Evolutionary conservation across 257 asterid genomes (phyloP).

Genomic region (Hygrophila difformis): DNA sequence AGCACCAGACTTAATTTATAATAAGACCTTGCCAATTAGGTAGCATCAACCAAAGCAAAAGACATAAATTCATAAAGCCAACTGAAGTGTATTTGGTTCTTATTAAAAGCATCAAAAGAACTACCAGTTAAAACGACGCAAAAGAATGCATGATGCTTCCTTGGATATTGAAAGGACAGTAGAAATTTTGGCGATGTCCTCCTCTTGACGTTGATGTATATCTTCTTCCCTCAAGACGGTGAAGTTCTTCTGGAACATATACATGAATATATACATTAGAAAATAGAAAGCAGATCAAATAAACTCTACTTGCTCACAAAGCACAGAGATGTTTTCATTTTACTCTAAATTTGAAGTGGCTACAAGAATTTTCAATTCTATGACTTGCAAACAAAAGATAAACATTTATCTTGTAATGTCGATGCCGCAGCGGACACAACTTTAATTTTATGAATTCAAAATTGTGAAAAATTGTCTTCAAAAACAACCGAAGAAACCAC

Average conservation of each 20-base stretch:
- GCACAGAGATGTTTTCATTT: too few species aligned
- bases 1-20: slow-evolving; percentile 3
- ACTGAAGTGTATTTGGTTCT: not conserved
- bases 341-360: too few species aligned
- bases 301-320: too few species aligned
- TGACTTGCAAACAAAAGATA: not conserved
- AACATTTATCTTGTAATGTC: slow-evolving; percentile 3
- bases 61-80: not conserved
- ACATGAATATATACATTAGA: not conserved
- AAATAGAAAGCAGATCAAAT: not conserved
- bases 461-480: not conserved
- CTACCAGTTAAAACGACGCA: slow-evolving; percentile 82
- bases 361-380: not conserved
- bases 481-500: too few species aligned
- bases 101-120: not conserved
- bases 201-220: slow-evolving; percentile 57
- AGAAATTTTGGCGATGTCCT: slow-evolving; percentile 63
- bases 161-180: slow-evolving; percentile 72
- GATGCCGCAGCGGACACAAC: too few species aligned
- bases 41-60: slow-evolving; percentile 3
- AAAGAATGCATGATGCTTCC: slow-evolving; percentile 67
- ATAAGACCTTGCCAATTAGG: slow-evolving; percentile 1
- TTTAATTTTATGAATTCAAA: slow-evolving; percentile 9
- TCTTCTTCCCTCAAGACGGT: slow-evolving; percentile 76
- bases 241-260: slow-evolving; percentile 54